Conservation (phyloP, 352 stramenopile genomes). For the Phytopythium sindhum region DNA sequence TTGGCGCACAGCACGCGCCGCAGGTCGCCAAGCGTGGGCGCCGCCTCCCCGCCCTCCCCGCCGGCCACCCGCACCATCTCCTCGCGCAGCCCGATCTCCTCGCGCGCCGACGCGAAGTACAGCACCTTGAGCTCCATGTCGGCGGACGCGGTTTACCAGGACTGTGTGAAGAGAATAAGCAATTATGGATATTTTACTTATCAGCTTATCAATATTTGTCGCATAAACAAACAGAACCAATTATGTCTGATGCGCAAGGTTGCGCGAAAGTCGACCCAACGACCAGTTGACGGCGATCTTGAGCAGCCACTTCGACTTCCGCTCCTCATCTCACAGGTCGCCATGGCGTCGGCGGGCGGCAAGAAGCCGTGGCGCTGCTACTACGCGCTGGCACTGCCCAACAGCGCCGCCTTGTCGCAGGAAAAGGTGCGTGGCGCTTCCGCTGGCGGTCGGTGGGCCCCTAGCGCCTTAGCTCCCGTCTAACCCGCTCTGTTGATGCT, state of each 20-base stretch:
- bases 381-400: conserved; percentile 57
- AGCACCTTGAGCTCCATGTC: conserved; percentile 65
- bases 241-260: conserved; percentile 7
- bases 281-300: conserved; percentile 22
- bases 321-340: background rate
- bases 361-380: conserved; percentile 74
- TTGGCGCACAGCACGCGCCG: conserved; percentile 39
- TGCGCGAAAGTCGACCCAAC: conserved; percentile 22
- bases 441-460: background rate
- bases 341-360: conserved; percentile 2
- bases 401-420: conserved; percentile 7
- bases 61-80: conserved; percentile 37
- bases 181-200: too few relatives aligned
- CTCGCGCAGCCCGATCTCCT: conserved; percentile 69
- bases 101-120: conserved; percentile 76
- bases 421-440: conserved; percentile 35
- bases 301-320: conserved; percentile 16
- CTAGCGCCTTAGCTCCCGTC: background rate
- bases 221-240: too few relatives aligned
- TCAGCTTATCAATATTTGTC: too few relatives aligned
- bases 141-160: too few relatives aligned
- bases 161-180: too few relatives aligned
- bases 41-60: background rate
- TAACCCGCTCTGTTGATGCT: background rate
- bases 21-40: conserved; percentile 39